phyloP scores from a whole-genome alignment of 2,329 filamentous ascomycete genomes.

The Hirsutella minnesotensis region DNA sequence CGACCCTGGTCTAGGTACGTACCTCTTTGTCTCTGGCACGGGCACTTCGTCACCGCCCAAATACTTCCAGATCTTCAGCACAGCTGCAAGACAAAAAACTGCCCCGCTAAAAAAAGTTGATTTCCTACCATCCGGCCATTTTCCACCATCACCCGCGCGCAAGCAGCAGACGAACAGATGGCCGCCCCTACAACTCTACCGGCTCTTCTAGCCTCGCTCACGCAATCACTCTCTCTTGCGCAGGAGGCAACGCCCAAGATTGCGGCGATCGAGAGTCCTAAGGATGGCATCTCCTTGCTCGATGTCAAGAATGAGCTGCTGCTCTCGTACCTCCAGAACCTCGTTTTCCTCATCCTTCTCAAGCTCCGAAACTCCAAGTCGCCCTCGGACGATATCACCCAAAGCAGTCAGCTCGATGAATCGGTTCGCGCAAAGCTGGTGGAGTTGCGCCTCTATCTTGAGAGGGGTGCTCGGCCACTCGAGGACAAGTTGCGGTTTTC shows the following conservation, averaged over 20 bases:
- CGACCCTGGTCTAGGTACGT: not conserved
- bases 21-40: no score
- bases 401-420: conserved; percentile 39
- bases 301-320: conserved; percentile 97
- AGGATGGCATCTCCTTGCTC: conserved; percentile 84
- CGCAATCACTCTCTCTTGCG: conserved; percentile 48
- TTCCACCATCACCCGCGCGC: not conserved
- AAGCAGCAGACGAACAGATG: conserved; percentile 20
- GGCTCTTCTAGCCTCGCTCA: conserved; percentile 40
- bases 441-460: conserved; percentile 82
- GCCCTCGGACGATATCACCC: conserved; percentile 7
- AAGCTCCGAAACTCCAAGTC: conserved; percentile 53
- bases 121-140: not conserved
- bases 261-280: conserved; percentile 54
- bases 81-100: not conserved
- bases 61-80: conserved; percentile 11
- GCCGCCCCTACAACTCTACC: conserved; percentile 37
- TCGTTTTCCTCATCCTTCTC: conserved; percentile 75
- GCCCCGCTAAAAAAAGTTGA: conserved; percentile 1
- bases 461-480: conserved; percentile 81
- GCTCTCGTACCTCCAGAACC: conserved; percentile 87
- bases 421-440: conserved; percentile 77
- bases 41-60: conserved; percentile 5
- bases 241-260: conserved; percentile 55
- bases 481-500: conserved; percentile 90